phyloP scores from a whole-genome alignment of 768 basidiomycete species.

The Tricholoma bakamatsutake region DNA sequence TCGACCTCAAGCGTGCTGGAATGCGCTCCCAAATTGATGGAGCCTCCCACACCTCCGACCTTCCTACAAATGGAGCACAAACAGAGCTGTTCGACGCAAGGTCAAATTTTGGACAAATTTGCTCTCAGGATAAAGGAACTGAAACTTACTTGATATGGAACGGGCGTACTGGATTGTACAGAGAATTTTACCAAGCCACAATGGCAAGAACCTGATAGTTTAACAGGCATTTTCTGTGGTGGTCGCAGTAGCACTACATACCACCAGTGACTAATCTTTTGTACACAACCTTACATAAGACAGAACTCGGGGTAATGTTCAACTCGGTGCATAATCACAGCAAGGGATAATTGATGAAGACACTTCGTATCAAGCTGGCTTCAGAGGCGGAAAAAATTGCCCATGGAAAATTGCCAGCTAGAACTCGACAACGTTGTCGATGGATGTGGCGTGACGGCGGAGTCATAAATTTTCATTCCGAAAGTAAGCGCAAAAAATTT shows the following conservation, averaged over 20 bases:
- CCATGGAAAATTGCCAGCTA: too few species aligned
- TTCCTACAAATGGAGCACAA: slow-evolving; percentile 69
- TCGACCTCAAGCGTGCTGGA: slow-evolving; percentile 45
- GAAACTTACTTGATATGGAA: slow-evolving; percentile 53
- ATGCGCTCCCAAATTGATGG: slow-evolving; percentile 59
- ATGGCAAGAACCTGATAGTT: slow-evolving; percentile 51
- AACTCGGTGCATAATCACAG: too few species aligned
- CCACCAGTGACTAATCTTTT: too few species aligned
- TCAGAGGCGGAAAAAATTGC: not conserved
- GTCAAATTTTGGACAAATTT: not conserved
- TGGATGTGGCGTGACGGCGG: not conserved
- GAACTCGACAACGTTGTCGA: too few species aligned
- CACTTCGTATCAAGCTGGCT: not conserved
- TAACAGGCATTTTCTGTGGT: slow-evolving; percentile 38
- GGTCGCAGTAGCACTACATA: not conserved
- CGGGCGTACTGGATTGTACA: slow-evolving; percentile 47
- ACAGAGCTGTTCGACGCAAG: slow-evolving; percentile 37
- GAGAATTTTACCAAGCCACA: slow-evolving; percentile 45
- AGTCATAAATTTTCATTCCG: not conserved
- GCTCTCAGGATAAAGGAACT: not conserved
- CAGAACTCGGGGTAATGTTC: too few species aligned
- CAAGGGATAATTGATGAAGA: too few species aligned
- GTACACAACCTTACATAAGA: too few species aligned
- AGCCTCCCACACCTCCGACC: slow-evolving; percentile 59
- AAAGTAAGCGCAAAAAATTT: not conserved